These are phyloP conservation scores for Volvox reticuliferus DNA, from an alignment of 139 green algal genomes.

Conservation along the genomic window DNA sequence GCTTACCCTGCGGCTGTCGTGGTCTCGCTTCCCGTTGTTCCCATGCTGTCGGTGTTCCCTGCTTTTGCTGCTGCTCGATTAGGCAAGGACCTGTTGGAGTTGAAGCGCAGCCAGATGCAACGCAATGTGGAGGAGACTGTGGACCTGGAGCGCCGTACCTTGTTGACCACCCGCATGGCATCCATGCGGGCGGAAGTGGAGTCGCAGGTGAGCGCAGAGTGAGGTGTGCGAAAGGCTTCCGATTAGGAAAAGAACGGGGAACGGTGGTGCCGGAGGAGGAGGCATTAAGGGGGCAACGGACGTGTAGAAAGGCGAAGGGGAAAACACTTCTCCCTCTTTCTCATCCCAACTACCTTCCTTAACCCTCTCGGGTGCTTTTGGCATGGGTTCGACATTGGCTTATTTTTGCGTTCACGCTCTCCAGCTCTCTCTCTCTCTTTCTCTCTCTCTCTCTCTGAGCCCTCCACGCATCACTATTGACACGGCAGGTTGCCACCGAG, in stretches of 20 bases:
- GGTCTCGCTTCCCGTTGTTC: background rate
- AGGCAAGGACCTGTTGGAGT: slow-evolving; percentile 50
- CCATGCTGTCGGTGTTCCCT: background rate
- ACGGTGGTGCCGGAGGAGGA: no score
- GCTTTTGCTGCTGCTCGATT: background rate
- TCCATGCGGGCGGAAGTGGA: slow-evolving; percentile 49
- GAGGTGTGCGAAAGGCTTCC: background rate
- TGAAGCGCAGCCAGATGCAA: slow-evolving; percentile 53
- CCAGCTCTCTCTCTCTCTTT: background rate
- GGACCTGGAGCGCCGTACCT: slow-evolving; percentile 47
- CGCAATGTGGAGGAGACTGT: slow-evolving; percentile 46
- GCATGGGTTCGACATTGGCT: no score
- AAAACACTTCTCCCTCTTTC: no score
- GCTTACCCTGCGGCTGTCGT: background rate
- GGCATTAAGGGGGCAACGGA: no score
- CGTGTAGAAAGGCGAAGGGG: no score
- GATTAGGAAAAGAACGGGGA: no score
- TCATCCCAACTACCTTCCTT: no score
- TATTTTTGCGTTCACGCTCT: no score
- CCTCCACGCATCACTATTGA: background rate
- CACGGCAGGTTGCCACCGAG: slow-evolving; percentile 24
- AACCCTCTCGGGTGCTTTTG: no score
- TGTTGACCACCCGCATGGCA: slow-evolving; percentile 44
- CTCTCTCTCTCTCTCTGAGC: background rate
- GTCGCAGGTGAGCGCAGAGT: slow-evolving; percentile 15